Conservation (phyloP, 106 monocot genomes). For the Hemerocallis citrina region DNA sequence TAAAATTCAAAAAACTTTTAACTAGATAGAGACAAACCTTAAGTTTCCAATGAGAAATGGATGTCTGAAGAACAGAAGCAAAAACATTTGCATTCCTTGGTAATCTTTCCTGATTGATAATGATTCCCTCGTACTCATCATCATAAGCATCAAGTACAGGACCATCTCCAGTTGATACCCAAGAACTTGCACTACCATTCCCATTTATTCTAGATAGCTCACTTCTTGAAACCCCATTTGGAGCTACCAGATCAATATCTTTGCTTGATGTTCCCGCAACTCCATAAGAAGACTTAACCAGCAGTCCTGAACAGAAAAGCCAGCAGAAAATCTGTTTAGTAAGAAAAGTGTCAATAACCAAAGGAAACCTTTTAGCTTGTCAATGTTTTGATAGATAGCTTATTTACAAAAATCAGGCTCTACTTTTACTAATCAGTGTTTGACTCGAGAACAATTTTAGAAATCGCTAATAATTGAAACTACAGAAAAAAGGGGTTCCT, state of each 20-base stretch:
- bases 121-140: slow-evolving; percentile 77
- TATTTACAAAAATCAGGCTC: not conserved
- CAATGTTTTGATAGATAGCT: not conserved
- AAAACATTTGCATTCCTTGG: slow-evolving; percentile 42
- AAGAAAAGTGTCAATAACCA: not conserved
- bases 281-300: slow-evolving; percentile 20
- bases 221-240: slow-evolving; percentile 7
- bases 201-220: slow-evolving; percentile 13
- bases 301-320: slow-evolving; percentile 15
- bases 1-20: not conserved
- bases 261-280: slow-evolving; percentile 17
- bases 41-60: slow-evolving; percentile 59
- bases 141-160: slow-evolving; percentile 56
- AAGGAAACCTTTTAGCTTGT: no score
- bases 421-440: not conserved
- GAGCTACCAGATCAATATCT: slow-evolving; percentile 14
- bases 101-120: slow-evolving; percentile 50
- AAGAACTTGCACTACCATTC: slow-evolving; percentile 3
- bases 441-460: not conserved
- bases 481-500: no score
- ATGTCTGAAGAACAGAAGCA: slow-evolving; percentile 31
- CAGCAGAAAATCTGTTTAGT: not conserved
- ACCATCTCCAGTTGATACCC: slow-evolving; percentile 8
- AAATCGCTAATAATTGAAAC: not conserved
- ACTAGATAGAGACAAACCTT: slow-evolving; percentile 21